These are phyloP conservation scores for Aspergillus fischeri DNA, from an alignment of 2,329 filamentous ascomycete species.

Conservation along the genomic window DNA sequence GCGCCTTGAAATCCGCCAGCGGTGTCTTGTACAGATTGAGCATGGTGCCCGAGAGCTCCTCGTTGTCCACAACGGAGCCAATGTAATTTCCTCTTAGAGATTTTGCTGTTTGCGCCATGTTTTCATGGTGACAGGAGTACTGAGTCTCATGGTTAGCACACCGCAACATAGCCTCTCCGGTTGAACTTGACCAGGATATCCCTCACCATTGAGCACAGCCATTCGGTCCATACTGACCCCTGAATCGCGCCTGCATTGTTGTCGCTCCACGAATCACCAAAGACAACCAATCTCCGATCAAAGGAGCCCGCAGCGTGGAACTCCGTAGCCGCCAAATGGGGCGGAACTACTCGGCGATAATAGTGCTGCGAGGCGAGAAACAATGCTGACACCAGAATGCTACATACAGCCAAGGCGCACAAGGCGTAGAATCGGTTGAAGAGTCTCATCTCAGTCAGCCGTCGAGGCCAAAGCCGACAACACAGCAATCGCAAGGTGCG, in stretches of 20 bases:
- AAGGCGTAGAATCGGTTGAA: constrained; percentile 30
- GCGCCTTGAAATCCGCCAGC: constrained; percentile 34
- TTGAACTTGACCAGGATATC: background rate
- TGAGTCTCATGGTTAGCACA: constrained; percentile 11
- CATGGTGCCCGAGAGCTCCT: constrained; percentile 22
- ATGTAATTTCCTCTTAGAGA: constrained; percentile 22
- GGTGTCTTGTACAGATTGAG: constrained; percentile 22
- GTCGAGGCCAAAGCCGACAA: constrained; percentile 5
- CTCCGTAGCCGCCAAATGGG: constrained; percentile 9
- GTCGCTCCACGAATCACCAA: constrained; percentile 40
- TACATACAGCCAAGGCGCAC: constrained; percentile 25
- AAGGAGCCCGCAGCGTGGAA: constrained; percentile 20
- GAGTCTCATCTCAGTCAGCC: constrained; percentile 18
- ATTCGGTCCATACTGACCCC: constrained; percentile 32
- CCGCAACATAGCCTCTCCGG: background rate
- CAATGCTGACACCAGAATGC: constrained; percentile 28
- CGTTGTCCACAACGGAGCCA: constrained; percentile 33
- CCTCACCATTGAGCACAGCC: constrained; percentile 34
- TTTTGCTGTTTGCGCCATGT: constrained; percentile 28
- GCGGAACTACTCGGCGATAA: constrained; percentile 17
- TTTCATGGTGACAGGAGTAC: constrained; percentile 34
- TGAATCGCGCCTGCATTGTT: constrained; percentile 25
- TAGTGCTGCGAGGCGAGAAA: constrained; percentile 23
- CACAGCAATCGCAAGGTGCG: constrained; percentile 2
- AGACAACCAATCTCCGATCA: constrained; percentile 32